Percentiles rank a stretch among this genome's conserved stretches.
Evolutionary conservation across 75 land plant species (phyloP).

Genomic region (Cupressus sempervirens): DNA sequence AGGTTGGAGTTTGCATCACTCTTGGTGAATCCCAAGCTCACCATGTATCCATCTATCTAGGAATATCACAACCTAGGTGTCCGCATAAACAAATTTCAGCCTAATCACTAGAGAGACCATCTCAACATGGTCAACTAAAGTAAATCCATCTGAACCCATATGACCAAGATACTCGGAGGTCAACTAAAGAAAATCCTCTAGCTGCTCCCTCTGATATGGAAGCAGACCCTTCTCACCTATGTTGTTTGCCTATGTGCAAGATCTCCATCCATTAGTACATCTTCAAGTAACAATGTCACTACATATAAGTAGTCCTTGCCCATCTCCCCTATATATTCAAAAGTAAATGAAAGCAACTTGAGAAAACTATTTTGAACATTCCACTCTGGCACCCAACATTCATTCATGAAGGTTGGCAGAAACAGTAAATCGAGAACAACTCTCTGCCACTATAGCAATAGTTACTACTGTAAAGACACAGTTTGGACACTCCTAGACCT

Average conservation of each 20-base stretch:
- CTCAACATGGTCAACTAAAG: too few species aligned
- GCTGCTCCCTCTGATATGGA: too few species aligned
- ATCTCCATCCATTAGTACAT: slow-evolving; percentile 95
- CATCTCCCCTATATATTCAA: slow-evolving; percentile 99
- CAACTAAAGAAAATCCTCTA: too few species aligned
- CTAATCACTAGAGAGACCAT: too few species aligned
- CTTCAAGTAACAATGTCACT: slow-evolving; percentile 92
- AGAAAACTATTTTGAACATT: slow-evolving; percentile 97
- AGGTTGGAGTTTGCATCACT: too few species aligned
- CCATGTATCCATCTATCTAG: too few species aligned
- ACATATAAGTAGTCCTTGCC: slow-evolving; percentile 98
- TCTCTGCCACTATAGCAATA: slow-evolving; percentile 98
- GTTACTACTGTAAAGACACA: slow-evolving; percentile 98
- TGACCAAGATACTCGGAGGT: too few species aligned
- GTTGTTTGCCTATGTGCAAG: slow-evolving; percentile 96
- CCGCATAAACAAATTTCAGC: too few species aligned
- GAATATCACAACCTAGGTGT: too few species aligned
- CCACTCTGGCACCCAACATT: slow-evolving; percentile 94
- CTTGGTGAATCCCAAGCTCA: too few species aligned
- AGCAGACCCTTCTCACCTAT: not conserved
- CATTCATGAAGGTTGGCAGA: slow-evolving; percentile 96
- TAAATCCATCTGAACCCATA: too few species aligned
- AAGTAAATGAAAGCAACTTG: slow-evolving; percentile 91
- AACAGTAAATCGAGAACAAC: slow-evolving; percentile 96
- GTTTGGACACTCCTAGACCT: slow-evolving; percentile 95